Evolutionary conservation across 345 rosid genomes (phyloP).

Genomic region (Punica granatum): DNA sequence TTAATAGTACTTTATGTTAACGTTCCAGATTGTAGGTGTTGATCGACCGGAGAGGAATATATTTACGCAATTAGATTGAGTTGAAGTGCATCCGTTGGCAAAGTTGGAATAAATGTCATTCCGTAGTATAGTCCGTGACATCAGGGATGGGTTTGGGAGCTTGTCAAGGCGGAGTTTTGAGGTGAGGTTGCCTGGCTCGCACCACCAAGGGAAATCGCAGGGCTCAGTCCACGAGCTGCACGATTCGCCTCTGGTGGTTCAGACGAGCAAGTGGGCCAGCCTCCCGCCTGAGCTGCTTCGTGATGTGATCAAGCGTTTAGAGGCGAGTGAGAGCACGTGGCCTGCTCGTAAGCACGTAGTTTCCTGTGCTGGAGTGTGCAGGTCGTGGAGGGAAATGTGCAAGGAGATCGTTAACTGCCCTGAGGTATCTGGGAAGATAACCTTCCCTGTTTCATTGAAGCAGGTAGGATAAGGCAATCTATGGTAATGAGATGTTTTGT

Average conservation of each 20-base stretch:
- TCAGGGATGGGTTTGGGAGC: slow-evolving; percentile 91
- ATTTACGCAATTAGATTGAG: slow-evolving; percentile 10
- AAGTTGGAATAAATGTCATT: slow-evolving; percentile 59
- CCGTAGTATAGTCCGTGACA: slow-evolving; percentile 82
- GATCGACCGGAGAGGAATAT: slow-evolving; percentile 7
- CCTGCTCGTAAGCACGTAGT: slow-evolving; percentile 87
- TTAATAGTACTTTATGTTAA: neutral
- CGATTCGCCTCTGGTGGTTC: slow-evolving; percentile 47
- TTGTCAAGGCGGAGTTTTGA: slow-evolving; percentile 84
- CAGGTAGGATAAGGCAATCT: slow-evolving; percentile 25
- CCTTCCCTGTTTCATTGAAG: slow-evolving; percentile 86
- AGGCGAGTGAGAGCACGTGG: slow-evolving; percentile 80
- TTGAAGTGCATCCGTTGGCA: neutral
- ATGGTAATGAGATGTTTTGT: neutral
- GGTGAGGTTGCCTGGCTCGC: slow-evolving; percentile 53
- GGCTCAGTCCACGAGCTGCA: slow-evolving; percentile 62
- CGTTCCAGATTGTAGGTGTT: neutral
- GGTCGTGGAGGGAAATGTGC: slow-evolving; percentile 94
- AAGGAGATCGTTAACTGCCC: slow-evolving; percentile 77
- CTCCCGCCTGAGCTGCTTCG: slow-evolving; percentile 84
- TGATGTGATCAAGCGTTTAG: slow-evolving; percentile 86
- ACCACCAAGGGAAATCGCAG: slow-evolving; percentile 62
- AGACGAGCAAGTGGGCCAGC: slow-evolving; percentile 75
- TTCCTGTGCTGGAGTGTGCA: slow-evolving; percentile 92
- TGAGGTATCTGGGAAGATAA: slow-evolving; percentile 78